Evolutionary conservation across 108 stramenopile species (phyloP).

Genomic region (Poteriospumella lacustris): DNA sequence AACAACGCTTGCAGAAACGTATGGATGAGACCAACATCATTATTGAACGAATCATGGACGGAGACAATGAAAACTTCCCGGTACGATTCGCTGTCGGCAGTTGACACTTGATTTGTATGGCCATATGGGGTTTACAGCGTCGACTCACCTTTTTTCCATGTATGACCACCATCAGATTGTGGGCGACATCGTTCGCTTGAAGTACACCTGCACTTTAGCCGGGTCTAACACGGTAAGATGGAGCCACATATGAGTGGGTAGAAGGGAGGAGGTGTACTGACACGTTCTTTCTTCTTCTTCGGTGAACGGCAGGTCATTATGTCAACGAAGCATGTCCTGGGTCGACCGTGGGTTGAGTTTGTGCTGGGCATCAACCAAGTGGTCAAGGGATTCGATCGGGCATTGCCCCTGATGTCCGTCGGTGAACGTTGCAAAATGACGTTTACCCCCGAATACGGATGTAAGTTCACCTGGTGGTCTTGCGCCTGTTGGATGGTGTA

Average conservation of each 20-base stretch:
- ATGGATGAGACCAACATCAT: neutral
- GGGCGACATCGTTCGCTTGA: slow-evolving; percentile 14
- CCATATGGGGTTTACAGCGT: too few relatives aligned
- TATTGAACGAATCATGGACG: neutral
- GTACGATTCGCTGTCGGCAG: too few relatives aligned
- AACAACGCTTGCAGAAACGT: neutral
- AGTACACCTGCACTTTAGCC: neutral
- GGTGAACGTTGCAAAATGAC: slow-evolving; percentile 9
- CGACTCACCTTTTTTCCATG: too few relatives aligned
- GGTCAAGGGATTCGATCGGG: slow-evolving; percentile 28
- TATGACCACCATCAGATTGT: too few relatives aligned
- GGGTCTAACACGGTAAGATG: neutral
- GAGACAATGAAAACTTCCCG: slow-evolving; percentile 8
- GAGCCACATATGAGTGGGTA: too few relatives aligned
- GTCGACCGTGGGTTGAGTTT: slow-evolving; percentile 27
- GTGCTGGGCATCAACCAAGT: slow-evolving; percentile 10
- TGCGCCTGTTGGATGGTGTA: too few relatives aligned
- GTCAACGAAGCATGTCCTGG: slow-evolving; percentile 13
- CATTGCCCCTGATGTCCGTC: slow-evolving; percentile 16
- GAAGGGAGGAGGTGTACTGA: too few relatives aligned
- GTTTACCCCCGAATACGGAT: slow-evolving; percentile 16
- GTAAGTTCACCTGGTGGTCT: neutral
- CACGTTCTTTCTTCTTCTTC: too few relatives aligned
- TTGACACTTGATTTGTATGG: too few relatives aligned
- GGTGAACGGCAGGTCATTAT: slow-evolving; percentile 13